Conservation (phyloP, 2,329 filamentous ascomycete species). For the Microsporum ferrugineum region DNA sequence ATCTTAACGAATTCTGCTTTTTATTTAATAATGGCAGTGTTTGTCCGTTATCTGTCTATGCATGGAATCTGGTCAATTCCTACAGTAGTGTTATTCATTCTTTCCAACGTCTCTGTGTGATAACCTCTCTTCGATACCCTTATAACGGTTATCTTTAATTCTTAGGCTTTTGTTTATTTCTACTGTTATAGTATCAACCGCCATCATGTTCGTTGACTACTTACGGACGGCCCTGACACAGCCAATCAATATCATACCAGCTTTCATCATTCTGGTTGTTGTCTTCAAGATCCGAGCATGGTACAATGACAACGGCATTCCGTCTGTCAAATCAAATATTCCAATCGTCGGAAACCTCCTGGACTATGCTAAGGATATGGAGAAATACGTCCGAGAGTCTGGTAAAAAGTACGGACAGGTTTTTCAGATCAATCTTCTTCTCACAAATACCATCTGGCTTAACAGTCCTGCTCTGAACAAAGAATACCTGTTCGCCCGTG, state of each 20-base stretch:
- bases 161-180: not conserved
- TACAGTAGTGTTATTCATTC: not conserved
- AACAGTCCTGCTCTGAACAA: constrained; percentile 11
- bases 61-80: not conserved
- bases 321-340: constrained; percentile 9
- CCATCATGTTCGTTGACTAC: constrained; percentile 5
- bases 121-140: not conserved
- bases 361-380: constrained; percentile 11
- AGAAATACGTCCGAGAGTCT: constrained; percentile 8
- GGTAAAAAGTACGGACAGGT: constrained; percentile 10
- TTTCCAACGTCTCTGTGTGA: not conserved
- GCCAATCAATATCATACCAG: constrained; percentile 5
- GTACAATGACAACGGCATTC: constrained; percentile 7
- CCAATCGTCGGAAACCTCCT: constrained; percentile 12
- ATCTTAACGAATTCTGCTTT: not conserved
- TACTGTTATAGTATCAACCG: not conserved
- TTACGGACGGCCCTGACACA: constrained; percentile 1
- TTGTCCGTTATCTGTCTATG: not conserved
- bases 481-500: constrained; percentile 11
- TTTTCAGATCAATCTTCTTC: constrained; percentile 11
- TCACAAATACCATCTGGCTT: constrained; percentile 11
- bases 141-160: not conserved
- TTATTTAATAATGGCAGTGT: not conserved
- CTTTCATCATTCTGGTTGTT: not conserved
- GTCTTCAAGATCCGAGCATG: constrained; percentile 2